Evolutionary conservation across 768 basidiomycete genomes (phyloP).

Genomic region (Mycena maculata): DNA sequence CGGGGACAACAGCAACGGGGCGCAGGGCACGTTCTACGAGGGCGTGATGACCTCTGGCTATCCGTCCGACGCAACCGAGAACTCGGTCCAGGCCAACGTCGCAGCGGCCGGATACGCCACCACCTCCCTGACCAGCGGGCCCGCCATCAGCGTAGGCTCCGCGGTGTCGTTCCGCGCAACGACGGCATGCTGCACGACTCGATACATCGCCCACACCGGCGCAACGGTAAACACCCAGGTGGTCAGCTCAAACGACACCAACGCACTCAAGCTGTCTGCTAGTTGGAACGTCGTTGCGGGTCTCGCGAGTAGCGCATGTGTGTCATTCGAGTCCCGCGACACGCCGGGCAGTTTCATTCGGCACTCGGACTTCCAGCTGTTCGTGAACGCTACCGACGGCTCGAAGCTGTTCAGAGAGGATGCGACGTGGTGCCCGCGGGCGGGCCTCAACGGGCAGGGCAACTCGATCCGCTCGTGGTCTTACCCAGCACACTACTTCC

Average conservation of each 20-base stretch:
- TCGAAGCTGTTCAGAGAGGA: conserved; percentile 7
- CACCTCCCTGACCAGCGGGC: conserved; percentile 5
- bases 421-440: conserved; percentile 10
- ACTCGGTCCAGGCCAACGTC: conserved; percentile 7
- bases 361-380: not conserved
- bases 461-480: conserved; percentile 9
- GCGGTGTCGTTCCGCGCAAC: too few relatives aligned
- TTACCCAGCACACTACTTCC: conserved; percentile 7
- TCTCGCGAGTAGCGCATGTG: conserved; percentile 1
- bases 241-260: not conserved
- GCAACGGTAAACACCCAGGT: conserved; percentile 1
- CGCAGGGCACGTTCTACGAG: conserved; percentile 11
- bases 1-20: too few relatives aligned
- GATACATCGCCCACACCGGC: conserved; percentile 6
- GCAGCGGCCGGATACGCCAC: conserved; percentile 7
- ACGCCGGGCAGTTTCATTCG: conserved; percentile 1
- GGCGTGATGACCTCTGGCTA: conserved; percentile 12
- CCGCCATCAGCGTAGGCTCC: conserved; percentile 1
- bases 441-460: conserved; percentile 9
- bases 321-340: conserved; percentile 7
- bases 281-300: conserved; percentile 2
- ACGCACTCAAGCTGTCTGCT: not conserved
- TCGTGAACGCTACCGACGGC: conserved; percentile 3
- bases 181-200: conserved; percentile 6
- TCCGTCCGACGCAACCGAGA: conserved; percentile 9